Percentiles rank a stretch among this genome's conserved stretches.
Conservation (phyloP, 2,329 filamentous ascomycete species). For the Blastomyces gilchristii region DNA sequence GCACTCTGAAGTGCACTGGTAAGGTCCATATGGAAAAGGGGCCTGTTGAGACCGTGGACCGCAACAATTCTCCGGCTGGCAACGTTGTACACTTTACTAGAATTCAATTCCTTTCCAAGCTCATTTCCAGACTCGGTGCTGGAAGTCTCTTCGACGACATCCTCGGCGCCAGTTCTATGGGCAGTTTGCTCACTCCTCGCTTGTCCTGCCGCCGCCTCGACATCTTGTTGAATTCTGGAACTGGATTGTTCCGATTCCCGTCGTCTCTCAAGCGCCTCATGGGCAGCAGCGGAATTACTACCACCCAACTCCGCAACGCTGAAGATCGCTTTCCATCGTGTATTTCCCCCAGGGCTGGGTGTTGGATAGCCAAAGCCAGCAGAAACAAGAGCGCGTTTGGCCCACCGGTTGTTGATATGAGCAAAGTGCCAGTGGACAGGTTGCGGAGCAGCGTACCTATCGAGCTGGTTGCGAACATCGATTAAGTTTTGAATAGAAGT, state of each 20-base stretch:
- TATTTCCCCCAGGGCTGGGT: constrained; percentile 42
- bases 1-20: constrained; percentile 82
- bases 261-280: constrained; percentile 56
- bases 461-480: constrained; percentile 88
- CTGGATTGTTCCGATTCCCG: constrained; percentile 28
- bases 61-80: constrained; percentile 44
- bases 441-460: constrained; percentile 69
- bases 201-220: not conserved
- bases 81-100: constrained; percentile 39
- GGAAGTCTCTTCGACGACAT: constrained; percentile 16
- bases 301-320: constrained; percentile 80
- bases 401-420: constrained; percentile 90
- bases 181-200: not conserved
- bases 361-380: constrained; percentile 83
- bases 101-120: constrained; percentile 38
- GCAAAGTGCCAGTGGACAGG: constrained; percentile 91
- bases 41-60: constrained; percentile 77
- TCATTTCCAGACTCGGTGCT: constrained; percentile 26
- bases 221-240: constrained; percentile 18
- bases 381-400: constrained; percentile 75
- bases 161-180: not conserved
- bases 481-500: constrained; percentile 88
- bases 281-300: constrained; percentile 55
- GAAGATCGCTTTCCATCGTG: constrained; percentile 90
- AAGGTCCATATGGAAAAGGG: constrained; percentile 88